These are phyloP conservation scores for Phytophthora gonapodyides DNA, from an alignment of 352 stramenopile genomes.

Conservation along the genomic window DNA sequence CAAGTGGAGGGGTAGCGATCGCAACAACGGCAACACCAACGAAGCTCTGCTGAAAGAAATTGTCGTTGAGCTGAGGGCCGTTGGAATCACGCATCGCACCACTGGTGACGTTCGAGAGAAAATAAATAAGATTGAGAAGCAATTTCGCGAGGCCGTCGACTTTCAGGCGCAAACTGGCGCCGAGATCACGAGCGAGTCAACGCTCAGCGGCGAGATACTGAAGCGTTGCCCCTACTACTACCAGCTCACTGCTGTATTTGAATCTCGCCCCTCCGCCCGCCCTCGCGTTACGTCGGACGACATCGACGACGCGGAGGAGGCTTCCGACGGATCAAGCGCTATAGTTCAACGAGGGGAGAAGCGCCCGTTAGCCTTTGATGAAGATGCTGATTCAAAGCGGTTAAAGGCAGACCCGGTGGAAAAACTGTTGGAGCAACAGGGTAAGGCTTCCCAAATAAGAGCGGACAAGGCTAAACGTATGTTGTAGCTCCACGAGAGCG, in stretches of 20 bases:
- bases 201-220: neutral
- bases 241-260: neutral
- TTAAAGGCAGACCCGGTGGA: neutral
- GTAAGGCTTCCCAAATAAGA: neutral
- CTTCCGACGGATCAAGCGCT: neutral
- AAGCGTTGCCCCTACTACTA: constrained; percentile 4
- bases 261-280: neutral
- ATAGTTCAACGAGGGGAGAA: neutral
- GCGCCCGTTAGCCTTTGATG: neutral
- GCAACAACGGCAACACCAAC: constrained; percentile 5
- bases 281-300: neutral
- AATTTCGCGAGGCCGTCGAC: neutral
- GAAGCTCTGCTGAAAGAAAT: constrained; percentile 7
- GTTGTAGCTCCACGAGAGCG: neutral
- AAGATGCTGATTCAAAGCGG: neutral
- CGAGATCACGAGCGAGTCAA: neutral
- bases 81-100: neutral
- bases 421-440: neutral
- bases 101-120: constrained; percentile 1
- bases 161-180: neutral
- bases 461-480: neutral
- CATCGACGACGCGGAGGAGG: neutral
- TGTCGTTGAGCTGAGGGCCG: neutral
- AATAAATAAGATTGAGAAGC: neutral
- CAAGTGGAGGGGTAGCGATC: constrained; percentile 5